These are phyloP conservation scores for Rossbeevera mucosa DNA, from an alignment of 768 basidiomycete genomes.

Conservation along the genomic window DNA sequence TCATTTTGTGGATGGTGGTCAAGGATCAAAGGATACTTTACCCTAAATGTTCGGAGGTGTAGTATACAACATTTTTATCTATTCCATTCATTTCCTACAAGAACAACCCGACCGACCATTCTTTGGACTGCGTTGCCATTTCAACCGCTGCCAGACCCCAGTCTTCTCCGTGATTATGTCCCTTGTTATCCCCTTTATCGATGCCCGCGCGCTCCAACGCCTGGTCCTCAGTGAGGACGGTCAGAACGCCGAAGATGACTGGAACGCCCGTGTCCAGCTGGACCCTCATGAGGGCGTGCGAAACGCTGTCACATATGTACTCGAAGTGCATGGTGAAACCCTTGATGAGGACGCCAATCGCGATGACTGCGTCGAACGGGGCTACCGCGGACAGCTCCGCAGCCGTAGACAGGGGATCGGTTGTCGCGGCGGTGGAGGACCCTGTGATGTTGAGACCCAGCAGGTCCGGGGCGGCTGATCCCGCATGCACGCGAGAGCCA, in stretches of 20 bases:
- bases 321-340: constrained; percentile 99
- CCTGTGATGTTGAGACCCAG: constrained; percentile 49
- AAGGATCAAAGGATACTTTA: not conserved
- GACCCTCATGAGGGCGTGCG: constrained; percentile 90
- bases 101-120: constrained; percentile 72
- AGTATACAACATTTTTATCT: constrained; percentile 9
- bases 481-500: constrained; percentile 78
- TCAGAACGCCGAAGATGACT: constrained; percentile 95
- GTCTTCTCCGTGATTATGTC: constrained; percentile 97
- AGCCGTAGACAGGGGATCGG: constrained; percentile 22
- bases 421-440: constrained; percentile 32
- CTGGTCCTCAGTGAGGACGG: constrained; percentile 88
- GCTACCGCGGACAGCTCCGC: constrained; percentile 44
- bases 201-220: constrained; percentile 93
- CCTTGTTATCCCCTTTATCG: constrained; percentile 60
- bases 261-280: constrained; percentile 92
- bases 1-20: constrained; percentile 18
- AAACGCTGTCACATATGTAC: constrained; percentile 93
- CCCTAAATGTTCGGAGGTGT: not conserved
- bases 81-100: constrained; percentile 8
- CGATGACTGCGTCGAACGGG: constrained; percentile 94
- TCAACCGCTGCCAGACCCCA: constrained; percentile 98
- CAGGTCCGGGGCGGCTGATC: constrained; percentile 75
- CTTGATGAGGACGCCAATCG: constrained; percentile 97
- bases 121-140: constrained; percentile 65